These are phyloP conservation scores for Mytilinidion resinicola DNA, from an alignment of 495 filamentous ascomycete species.

Conservation along the genomic window DNA sequence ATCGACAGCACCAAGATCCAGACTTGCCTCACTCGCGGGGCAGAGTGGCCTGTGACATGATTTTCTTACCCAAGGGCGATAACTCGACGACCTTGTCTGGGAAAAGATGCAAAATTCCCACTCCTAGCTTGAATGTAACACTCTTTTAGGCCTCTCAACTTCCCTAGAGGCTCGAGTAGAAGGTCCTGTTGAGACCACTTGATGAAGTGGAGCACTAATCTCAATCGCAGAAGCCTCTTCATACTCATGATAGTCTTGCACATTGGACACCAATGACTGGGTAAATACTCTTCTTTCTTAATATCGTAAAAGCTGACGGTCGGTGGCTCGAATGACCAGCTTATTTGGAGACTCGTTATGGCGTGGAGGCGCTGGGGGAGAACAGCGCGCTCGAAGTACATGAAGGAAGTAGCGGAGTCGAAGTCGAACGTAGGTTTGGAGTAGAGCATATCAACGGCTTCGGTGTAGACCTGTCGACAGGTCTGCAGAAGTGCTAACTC, in stretches of 20 bases:
- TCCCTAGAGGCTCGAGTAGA: neutral
- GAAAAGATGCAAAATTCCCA: neutral
- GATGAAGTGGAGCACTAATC: too few relatives aligned
- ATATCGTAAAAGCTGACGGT: too few relatives aligned
- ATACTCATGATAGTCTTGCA: too few relatives aligned
- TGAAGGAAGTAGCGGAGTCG: neutral
- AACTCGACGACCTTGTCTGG: neutral
- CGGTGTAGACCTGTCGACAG: neutral
- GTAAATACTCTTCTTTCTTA: too few relatives aligned
- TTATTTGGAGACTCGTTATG: neutral
- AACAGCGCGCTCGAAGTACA: neutral
- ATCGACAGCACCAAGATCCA: too few relatives aligned
- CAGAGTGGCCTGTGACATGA: too few relatives aligned
- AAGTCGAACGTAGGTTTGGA: neutral
- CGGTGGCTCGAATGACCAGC: too few relatives aligned
- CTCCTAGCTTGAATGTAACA: neutral
- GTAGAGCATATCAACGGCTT: neutral
- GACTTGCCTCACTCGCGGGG: too few relatives aligned
- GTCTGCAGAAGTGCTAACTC: neutral
- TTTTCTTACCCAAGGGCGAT: too few relatives aligned
- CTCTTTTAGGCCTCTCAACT: neutral
- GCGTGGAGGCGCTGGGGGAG: neutral
- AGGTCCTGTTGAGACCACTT: neutral
- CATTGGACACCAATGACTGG: too few relatives aligned
- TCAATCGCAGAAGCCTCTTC: too few relatives aligned